These are phyloP conservation scores for Populus tomentosa DNA, from an alignment of 441 rosid genomes.

Conservation along the genomic window DNA sequence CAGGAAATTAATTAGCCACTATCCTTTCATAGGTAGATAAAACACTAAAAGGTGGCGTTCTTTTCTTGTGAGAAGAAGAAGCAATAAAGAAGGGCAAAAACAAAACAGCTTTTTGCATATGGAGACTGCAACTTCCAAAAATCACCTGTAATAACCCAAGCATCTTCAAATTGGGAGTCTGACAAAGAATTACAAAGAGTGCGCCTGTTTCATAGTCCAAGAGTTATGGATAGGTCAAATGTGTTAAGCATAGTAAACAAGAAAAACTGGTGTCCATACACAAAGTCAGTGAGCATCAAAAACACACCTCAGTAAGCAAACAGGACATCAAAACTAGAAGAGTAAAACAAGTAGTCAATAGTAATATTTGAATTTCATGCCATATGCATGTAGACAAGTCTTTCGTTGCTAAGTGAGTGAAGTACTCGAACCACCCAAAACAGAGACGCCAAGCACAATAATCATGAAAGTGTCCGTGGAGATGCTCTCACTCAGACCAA, in stretches of 20 bases:
- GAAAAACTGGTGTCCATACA: not conserved
- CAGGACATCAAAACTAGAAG: not conserved
- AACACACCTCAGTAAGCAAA: not conserved
- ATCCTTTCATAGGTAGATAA: not conserved
- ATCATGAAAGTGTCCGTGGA: not conserved
- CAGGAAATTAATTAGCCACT: not conserved
- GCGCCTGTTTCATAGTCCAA: slow-evolving; percentile 62
- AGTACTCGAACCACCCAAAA: slow-evolving; percentile 10
- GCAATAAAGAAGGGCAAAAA: not conserved
- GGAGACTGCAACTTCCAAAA: slow-evolving; percentile 15
- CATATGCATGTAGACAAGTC: not conserved
- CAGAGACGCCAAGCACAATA: not conserved
- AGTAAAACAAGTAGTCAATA: not conserved
- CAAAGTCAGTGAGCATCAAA: not conserved
- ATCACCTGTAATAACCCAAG: slow-evolving; percentile 93
- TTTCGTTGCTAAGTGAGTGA: not conserved
- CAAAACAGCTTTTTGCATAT: not conserved
- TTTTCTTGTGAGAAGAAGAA: not conserved
- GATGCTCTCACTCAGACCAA: not conserved
- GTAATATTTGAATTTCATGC: not conserved
- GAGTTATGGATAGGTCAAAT: slow-evolving; percentile 2
- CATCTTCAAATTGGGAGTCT: slow-evolving; percentile 88
- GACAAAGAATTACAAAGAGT: slow-evolving; percentile 68
- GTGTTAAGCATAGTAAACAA: not conserved
- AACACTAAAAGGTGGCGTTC: not conserved